Conservation (phyloP, 805 yeast genomes). For the Scheffersomyces ergatensis region DNA sequence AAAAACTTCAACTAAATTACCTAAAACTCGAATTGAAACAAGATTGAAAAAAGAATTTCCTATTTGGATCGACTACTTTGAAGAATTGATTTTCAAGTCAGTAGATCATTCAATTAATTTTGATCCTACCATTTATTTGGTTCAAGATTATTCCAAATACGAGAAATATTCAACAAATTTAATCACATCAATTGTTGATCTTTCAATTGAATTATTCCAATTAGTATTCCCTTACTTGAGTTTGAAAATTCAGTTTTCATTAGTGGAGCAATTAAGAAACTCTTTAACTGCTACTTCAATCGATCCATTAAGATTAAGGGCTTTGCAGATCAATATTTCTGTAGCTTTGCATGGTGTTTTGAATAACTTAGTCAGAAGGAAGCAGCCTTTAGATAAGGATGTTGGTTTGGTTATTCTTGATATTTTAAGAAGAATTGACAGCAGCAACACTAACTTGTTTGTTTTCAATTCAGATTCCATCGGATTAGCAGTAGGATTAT, state of each 20-base stretch:
- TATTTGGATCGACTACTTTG: conserved; percentile 34
- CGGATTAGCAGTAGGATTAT: conserved; percentile 44
- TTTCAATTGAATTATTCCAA: conserved; percentile 75
- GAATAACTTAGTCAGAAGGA: conserved; percentile 15
- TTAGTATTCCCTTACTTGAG: conserved; percentile 68
- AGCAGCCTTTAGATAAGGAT: conserved; percentile 21
- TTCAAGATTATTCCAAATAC: conserved; percentile 21
- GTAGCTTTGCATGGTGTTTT: conserved; percentile 61
- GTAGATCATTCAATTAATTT: conserved; percentile 26
- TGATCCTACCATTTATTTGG: conserved; percentile 29
- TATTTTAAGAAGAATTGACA: conserved; percentile 43
- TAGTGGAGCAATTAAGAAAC: conserved; percentile 76
- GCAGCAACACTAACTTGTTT: conserved; percentile 39
- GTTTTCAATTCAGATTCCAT: conserved; percentile 53
- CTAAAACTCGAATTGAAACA: conserved; percentile 25
- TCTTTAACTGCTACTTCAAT: conserved; percentile 35
- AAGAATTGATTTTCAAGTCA: conserved; percentile 16
- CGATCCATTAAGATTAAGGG: conserved; percentile 36
- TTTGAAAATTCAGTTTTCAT: conserved; percentile 77
- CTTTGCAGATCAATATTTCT: conserved; percentile 59
- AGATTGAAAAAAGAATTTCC: conserved; percentile 17
- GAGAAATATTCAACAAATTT: conserved; percentile 24
- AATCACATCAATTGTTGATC: conserved; percentile 55
- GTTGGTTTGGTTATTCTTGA: conserved; percentile 48
- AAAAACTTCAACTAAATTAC: not conserved